phyloP scores from a whole-genome alignment of 345 rosid genomes.

The Gossypium raimondii region DNA sequence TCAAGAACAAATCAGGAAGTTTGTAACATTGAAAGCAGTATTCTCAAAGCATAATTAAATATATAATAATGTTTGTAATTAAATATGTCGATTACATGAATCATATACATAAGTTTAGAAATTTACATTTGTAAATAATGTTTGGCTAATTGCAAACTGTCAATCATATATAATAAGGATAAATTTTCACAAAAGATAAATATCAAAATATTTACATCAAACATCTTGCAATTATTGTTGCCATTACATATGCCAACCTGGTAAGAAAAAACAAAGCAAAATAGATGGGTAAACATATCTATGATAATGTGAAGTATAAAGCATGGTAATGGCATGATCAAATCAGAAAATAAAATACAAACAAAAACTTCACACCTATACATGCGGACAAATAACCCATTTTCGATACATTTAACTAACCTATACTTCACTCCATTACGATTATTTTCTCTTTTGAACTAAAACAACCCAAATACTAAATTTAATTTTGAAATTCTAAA shows the following conservation, averaged over 20 bases:
- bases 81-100: not conserved
- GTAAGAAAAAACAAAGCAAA: constrained; percentile 11
- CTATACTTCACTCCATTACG: no score
- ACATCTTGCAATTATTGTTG: constrained; percentile 49
- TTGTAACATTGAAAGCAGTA: not conserved
- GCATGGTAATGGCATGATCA: no score
- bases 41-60: not conserved
- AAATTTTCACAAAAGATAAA: not conserved
- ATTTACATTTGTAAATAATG: not conserved
- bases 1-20: not conserved
- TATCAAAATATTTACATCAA: not conserved
- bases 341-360: no score
- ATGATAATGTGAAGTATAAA: no score
- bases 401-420: no score
- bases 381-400: no score
- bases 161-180: not conserved
- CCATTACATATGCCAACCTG: constrained; percentile 62
- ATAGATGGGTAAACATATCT: not conserved
- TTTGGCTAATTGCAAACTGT: not conserved
- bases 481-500: no score
- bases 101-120: not conserved
- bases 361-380: no score
- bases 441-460: no score
- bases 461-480: no score
- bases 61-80: not conserved